These are phyloP conservation scores for Angomonas desouzai DNA, from an alignment of 208 protist species.

Conservation along the genomic window DNA sequence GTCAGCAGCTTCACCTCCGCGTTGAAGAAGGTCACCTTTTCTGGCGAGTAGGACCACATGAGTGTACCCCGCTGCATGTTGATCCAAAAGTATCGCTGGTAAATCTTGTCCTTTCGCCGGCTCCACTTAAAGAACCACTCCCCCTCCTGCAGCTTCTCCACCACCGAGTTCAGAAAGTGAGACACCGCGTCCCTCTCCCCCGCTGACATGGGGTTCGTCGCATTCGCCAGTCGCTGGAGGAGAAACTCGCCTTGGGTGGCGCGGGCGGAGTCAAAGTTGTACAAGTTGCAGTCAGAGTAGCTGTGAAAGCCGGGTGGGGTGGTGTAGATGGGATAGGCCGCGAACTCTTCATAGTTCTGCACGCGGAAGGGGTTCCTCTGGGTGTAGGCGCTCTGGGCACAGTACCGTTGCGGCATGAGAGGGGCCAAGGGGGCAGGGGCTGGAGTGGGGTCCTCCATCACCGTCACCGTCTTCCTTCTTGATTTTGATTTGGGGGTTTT, in stretches of 20 bases:
- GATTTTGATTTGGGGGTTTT: too few relatives aligned
- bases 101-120: conserved; percentile 33
- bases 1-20: conserved; percentile 46
- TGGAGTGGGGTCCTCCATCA: neutral
- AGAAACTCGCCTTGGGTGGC: conserved; percentile 40
- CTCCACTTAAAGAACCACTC: conserved; percentile 86
- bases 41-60: conserved; percentile 46
- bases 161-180: conserved; percentile 21
- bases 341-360: conserved; percentile 70
- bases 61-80: conserved; percentile 50
- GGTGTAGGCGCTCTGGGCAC: conserved; percentile 62
- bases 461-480: conserved; percentile 2
- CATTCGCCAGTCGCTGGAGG: conserved; percentile 32
- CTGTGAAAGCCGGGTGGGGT: conserved; percentile 26
- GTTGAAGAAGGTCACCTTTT: conserved; percentile 31
- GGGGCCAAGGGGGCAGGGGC: neutral
- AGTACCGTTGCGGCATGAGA: conserved; percentile 24
- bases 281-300: conserved; percentile 15
- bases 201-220: conserved; percentile 17
- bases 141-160: conserved; percentile 48
- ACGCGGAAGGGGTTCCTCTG: conserved; percentile 69
- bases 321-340: conserved; percentile 38
- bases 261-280: conserved; percentile 25
- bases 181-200: conserved; percentile 23
- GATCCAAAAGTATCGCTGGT: conserved; percentile 75